Percentiles rank a stretch among this genome's conserved stretches.
phyloP scores from a whole-genome alignment of 2,329 filamentous ascomycete species.

The Hirsutella minnesotensis region DNA sequence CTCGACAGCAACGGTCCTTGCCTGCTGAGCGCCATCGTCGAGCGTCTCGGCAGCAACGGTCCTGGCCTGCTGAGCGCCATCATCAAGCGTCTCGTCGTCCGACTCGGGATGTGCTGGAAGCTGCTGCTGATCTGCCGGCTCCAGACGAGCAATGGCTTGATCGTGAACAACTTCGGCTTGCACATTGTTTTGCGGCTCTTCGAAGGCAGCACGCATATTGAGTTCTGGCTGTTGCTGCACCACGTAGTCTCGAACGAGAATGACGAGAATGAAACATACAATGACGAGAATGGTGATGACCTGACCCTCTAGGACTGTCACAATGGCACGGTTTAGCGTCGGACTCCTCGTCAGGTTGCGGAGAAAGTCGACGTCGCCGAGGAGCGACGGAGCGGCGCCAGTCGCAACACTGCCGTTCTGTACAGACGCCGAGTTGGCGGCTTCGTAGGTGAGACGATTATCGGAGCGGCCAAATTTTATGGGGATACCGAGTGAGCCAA shows the following conservation, averaged over 20 bases:
- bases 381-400: slow-evolving; percentile 25
- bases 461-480: slow-evolving; percentile 11
- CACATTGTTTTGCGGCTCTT: slow-evolving; percentile 25
- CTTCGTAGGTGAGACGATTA: slow-evolving; percentile 1
- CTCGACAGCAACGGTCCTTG: not conserved
- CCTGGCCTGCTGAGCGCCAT: slow-evolving; percentile 8
- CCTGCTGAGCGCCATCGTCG: not conserved
- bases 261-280: slow-evolving; percentile 90
- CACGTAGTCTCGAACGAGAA: slow-evolving; percentile 93
- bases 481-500: slow-evolving; percentile 17
- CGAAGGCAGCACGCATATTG: slow-evolving; percentile 62
- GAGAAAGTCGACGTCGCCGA: slow-evolving; percentile 46
- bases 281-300: slow-evolving; percentile 88
- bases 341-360: slow-evolving; percentile 56
- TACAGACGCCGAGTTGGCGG: slow-evolving; percentile 8
- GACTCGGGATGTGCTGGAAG: slow-evolving; percentile 17
- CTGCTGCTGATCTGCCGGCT: slow-evolving; percentile 6
- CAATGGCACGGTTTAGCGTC: slow-evolving; percentile 63
- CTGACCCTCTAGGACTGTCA: slow-evolving; percentile 82
- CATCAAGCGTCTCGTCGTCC: slow-evolving; percentile 20
- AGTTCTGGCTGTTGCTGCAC: slow-evolving; percentile 94
- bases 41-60: not conserved
- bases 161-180: slow-evolving; percentile 9
- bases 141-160: slow-evolving; percentile 3
- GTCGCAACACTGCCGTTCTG: slow-evolving; percentile 1